A percentile compares a stretch with the other conserved stretches of the same genome.
phyloP scores from a whole-genome alignment of 306 rosid species.

The Medicago lupulina region DNA sequence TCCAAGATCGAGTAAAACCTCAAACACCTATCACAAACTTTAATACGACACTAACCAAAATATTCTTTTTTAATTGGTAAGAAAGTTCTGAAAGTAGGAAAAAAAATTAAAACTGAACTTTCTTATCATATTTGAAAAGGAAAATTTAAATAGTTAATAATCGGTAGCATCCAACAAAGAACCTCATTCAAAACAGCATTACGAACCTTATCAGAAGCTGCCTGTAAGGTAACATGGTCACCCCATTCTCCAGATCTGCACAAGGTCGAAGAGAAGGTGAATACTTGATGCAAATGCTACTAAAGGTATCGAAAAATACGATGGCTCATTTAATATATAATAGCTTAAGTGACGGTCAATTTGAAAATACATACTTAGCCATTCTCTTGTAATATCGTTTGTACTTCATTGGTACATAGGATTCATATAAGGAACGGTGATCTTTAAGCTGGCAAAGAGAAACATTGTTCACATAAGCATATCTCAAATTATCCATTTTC shows the following conservation, averaged over 20 bases:
- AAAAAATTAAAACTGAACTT: neutral
- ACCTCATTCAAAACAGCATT: slow-evolving; percentile 10
- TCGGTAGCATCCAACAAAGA: slow-evolving; percentile 25
- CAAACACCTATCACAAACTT: slow-evolving; percentile 20
- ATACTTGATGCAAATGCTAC: slow-evolving; percentile 32
- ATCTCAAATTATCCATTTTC: slow-evolving; percentile 33
- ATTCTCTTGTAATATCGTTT: slow-evolving; percentile 82
- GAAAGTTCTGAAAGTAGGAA: neutral
- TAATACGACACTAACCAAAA: neutral
- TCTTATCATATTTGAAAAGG: slow-evolving; percentile 11
- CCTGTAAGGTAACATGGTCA: slow-evolving; percentile 96
- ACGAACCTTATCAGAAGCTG: slow-evolving; percentile 88
- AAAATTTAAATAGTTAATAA: slow-evolving; percentile 19
- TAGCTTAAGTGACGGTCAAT: slow-evolving; percentile 34
- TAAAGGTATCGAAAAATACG: slow-evolving; percentile 20
- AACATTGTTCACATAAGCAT: slow-evolving; percentile 49
- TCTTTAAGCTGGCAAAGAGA: slow-evolving; percentile 73
- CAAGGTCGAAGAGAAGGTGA: slow-evolving; percentile 40
- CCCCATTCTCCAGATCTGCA: slow-evolving; percentile 97
- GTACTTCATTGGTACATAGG: slow-evolving; percentile 96
- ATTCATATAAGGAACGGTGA: slow-evolving; percentile 70
- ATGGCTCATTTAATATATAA: slow-evolving; percentile 34
- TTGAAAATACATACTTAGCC: slow-evolving; percentile 68
- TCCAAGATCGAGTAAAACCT: no score
- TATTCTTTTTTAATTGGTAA: neutral